These are phyloP conservation scores for Saturnispora kantuleensis DNA, from an alignment of 805 yeast genomes.

Conservation along the genomic window DNA sequence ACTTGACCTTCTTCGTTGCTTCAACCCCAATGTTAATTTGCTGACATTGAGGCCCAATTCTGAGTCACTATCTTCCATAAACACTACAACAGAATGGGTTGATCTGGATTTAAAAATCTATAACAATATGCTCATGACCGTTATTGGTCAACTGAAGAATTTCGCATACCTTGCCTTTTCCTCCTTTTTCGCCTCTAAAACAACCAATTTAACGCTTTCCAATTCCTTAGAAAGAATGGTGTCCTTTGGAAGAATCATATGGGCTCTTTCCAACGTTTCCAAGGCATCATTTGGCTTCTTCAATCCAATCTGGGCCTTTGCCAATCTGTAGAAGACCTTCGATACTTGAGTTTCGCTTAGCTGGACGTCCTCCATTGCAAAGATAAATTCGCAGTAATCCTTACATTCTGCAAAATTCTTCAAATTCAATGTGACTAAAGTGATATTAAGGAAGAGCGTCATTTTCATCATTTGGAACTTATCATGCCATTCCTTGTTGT, in stretches of 20 bases:
- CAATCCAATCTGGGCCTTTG: constrained; percentile 27
- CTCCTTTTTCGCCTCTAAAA: constrained; percentile 35
- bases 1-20: constrained; percentile 19
- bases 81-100: no score
- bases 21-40: background rate
- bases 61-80: background rate
- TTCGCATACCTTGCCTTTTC: constrained; percentile 51
- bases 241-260: constrained; percentile 37
- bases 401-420: constrained; percentile 39
- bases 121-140: background rate
- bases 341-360: constrained; percentile 19
- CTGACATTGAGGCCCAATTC: background rate
- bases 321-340: constrained; percentile 23
- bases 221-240: constrained; percentile 37
- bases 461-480: constrained; percentile 44
- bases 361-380: constrained; percentile 36
- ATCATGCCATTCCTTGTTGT: constrained; percentile 40
- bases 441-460: constrained; percentile 46
- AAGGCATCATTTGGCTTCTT: constrained; percentile 43
- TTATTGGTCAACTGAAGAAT: constrained; percentile 36
- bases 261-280: constrained; percentile 36
- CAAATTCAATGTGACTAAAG: constrained; percentile 43
- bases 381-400: constrained; percentile 44
- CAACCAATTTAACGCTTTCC: constrained; percentile 29
- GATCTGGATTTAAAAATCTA: no score